Conservation (phyloP, 495 filamentous ascomycete genomes). For the Aspergillus diversus region DNA sequence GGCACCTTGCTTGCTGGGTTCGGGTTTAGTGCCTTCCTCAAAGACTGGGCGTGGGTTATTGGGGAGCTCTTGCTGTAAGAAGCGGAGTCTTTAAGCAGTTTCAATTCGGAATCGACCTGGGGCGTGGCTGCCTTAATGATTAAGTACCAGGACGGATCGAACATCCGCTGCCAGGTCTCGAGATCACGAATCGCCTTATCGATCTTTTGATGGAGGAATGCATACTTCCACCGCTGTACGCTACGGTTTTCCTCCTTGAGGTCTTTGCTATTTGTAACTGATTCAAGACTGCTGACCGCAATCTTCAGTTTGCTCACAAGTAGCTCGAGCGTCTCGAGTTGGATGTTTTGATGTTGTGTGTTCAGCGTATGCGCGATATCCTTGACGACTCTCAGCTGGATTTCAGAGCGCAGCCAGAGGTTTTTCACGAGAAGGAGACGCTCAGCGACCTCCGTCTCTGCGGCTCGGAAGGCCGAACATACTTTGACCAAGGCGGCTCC, state of each 20-base stretch:
- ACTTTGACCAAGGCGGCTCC: neutral
- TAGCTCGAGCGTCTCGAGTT: neutral
- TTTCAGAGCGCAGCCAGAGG: neutral
- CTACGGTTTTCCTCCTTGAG: neutral
- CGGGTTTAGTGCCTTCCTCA: constrained; percentile 1
- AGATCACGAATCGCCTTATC: neutral
- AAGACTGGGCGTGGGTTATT: neutral
- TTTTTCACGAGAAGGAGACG: neutral
- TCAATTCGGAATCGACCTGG: neutral
- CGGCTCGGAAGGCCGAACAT: neutral
- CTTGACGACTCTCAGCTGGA: neutral
- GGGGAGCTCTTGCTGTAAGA: neutral
- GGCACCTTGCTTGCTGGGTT: neutral
- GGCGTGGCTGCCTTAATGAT: constrained; percentile 5
- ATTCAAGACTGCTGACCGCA: neutral
- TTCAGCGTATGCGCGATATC: neutral
- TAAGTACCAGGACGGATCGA: constrained; percentile 12
- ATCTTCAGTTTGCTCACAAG: neutral
- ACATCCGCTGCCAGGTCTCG: constrained; percentile 7
- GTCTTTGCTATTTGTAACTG: neutral
- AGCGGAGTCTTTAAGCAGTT: neutral
- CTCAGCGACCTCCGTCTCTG: neutral
- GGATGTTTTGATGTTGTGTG: neutral
- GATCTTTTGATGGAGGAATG: neutral
- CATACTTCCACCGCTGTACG: constrained; percentile 5